These are phyloP conservation scores for Mikania micrantha DNA, from an alignment of 129 eudicot genomes.

Conservation along the genomic window DNA sequence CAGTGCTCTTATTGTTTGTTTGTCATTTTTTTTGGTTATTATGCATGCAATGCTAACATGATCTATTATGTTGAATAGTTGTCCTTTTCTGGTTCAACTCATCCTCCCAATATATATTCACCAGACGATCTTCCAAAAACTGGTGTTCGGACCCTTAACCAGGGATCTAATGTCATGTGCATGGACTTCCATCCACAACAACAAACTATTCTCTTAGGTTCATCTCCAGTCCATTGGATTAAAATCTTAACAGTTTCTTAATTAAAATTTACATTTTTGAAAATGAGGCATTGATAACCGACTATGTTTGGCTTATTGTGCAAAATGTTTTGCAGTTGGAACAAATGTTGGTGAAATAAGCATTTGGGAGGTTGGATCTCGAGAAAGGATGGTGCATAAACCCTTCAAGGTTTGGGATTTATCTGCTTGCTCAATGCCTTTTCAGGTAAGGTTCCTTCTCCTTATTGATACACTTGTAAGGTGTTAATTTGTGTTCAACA, in stretches of 20 bases:
- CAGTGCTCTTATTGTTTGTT: slow-evolving; percentile 1
- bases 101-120: slow-evolving; percentile 54
- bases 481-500: background rate
- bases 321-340: slow-evolving; percentile 55
- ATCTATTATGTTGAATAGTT: slow-evolving; percentile 33
- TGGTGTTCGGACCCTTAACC: slow-evolving; percentile 58
- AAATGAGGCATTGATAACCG: background rate
- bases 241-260: background rate
- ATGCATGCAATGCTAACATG: slow-evolving; percentile 7
- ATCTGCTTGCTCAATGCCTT: too few relatives aligned
- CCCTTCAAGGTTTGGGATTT: slow-evolving; percentile 90
- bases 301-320: background rate
- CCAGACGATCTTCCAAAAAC: slow-evolving; percentile 82
- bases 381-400: slow-evolving; percentile 75
- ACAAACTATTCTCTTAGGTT: slow-evolving; percentile 78
- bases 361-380: slow-evolving; percentile 95
- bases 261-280: background rate
- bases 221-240: background rate
- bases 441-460: slow-evolving; percentile 48
- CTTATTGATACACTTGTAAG: background rate
- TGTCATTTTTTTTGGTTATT: background rate
- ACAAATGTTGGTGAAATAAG: slow-evolving; percentile 92
- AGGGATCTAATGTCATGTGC: slow-evolving; percentile 81
- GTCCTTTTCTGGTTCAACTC: slow-evolving; percentile 68
- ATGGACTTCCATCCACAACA: slow-evolving; percentile 95